Percentiles rank a stretch among this genome's conserved stretches.
Conservation (phyloP, 2,329 filamentous ascomycete species). For the Cryphonectria parasitica region DNA sequence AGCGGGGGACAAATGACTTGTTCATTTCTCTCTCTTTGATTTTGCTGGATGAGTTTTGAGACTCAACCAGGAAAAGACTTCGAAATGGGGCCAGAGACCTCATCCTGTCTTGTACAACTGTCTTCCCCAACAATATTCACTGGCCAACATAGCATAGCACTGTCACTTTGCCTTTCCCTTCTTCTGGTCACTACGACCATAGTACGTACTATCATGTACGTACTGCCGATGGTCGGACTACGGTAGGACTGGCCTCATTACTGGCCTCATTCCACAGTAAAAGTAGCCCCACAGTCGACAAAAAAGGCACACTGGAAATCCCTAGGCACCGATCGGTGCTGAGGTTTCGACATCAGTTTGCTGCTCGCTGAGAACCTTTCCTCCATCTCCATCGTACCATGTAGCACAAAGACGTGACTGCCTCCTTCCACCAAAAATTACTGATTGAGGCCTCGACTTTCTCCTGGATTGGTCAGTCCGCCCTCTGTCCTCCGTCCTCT, state of each 20-base stretch:
- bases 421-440: neutral
- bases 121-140: neutral
- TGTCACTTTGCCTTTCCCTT: neutral
- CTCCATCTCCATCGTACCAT: neutral
- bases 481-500: neutral
- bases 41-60: neutral
- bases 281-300: neutral
- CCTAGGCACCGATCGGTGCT: neutral
- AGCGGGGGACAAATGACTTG: neutral
- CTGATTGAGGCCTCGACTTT: neutral
- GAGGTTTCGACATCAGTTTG: neutral
- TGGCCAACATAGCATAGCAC: neutral
- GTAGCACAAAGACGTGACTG: neutral
- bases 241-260: neutral
- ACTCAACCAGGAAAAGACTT: neutral
- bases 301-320: neutral
- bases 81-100: neutral
- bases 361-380: too few species aligned
- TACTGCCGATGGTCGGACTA: slow-evolving; percentile 1
- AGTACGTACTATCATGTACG: neutral
- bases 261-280: neutral
- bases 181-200: neutral
- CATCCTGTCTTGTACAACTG: neutral
- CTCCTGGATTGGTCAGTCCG: neutral
- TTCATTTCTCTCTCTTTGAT: neutral